Base-by-base conservation (phyloP, 768 basidiomycete species). In the Amanita fuliginea region DNA sequence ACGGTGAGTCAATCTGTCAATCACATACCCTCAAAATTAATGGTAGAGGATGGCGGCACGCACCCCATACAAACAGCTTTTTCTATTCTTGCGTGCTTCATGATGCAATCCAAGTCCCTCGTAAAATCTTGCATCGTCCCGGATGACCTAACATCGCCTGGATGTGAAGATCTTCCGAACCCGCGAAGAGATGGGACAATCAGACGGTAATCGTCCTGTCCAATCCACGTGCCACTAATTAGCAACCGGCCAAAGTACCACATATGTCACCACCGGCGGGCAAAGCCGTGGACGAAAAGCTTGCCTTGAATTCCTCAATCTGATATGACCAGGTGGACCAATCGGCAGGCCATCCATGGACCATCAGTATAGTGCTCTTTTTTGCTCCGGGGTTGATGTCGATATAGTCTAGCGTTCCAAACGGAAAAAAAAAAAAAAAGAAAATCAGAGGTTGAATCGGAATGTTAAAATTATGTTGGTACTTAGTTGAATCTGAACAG, bases 251-350 rank as follows among this genome's bases (percentile, higher is more conserved):
- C n/a, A n/a, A n/a, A 6, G 21, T 4, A 22, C 22, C 4, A 4
- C 22, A 2, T 2, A 26, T 18, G 40, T 13, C n/a, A n/a, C 6
- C 16, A 35, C 24, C 24, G 9, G 4, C 22, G 4, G 13, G 37
- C 5, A 34, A n/a, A n/a, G n/a, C n/a, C n/a, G 9, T 24, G 6
- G 46, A 26, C 13, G 36, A n/a, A 33, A 10, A 14, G 53, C 59
- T 28, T 54, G 75, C 84, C 66, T 80, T 62, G 60, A 87, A 81
- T 52, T 77, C 74, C 45, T 76, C 64, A 14, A 88, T 85, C 58
- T 88, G 86, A 28, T 73, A 73, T 32, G 78, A 72, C 86, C 85
- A 88, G 16, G 74, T 75, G 47, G 77, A 81, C 86, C 86, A 88
- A 3, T 86, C 60, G 54, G 79, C 73, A 0, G 86, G 86, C 86